Evolutionary conservation across 345 rosid genomes (phyloP).

Genomic region (Arabidopsis arenosa): DNA sequence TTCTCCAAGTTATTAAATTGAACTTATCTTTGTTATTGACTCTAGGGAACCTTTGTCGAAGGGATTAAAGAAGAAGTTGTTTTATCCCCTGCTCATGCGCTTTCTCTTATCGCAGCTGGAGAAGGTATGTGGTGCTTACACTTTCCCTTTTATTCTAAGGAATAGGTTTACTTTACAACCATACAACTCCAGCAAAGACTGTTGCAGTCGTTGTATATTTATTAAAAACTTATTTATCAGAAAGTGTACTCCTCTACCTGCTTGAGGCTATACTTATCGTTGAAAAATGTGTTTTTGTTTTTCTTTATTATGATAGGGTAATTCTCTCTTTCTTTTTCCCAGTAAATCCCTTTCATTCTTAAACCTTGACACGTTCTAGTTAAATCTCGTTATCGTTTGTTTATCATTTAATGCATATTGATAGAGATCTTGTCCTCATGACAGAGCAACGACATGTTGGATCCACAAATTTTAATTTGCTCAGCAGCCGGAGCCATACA

Average conservation of each 20-base stretch:
- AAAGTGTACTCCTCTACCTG: constrained; percentile 19
- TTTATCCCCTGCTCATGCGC: constrained; percentile 97
- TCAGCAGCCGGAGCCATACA: constrained; percentile 99
- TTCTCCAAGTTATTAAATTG: background rate
- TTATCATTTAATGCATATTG: constrained; percentile 14
- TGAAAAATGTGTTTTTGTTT: constrained; percentile 15
- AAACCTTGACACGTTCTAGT: constrained; percentile 12
- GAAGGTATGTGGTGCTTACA: constrained; percentile 67
- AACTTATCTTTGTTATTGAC: constrained; percentile 28
- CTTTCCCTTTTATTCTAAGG: constrained; percentile 37
- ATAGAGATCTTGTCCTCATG: constrained; percentile 36
- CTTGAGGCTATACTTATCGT: background rate
- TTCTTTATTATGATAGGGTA: constrained; percentile 1
- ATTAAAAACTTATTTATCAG: constrained; percentile 5
- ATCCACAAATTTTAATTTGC: constrained; percentile 94
- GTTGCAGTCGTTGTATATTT: constrained; percentile 18
- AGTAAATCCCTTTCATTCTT: constrained; percentile 24
- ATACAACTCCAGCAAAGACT: constrained; percentile 6
- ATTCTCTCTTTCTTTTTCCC: constrained; percentile 22
- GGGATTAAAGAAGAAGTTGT: constrained; percentile 99
- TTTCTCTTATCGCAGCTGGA: constrained; percentile 98
- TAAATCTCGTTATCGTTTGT: background rate
- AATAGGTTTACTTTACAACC: constrained; percentile 24
- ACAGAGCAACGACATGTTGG: constrained; percentile 99
- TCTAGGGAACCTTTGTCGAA: constrained; percentile 96